Base-by-base conservation (phyloP, 176 grass and related monocot species). In the Tuctoria greenei region DNA sequence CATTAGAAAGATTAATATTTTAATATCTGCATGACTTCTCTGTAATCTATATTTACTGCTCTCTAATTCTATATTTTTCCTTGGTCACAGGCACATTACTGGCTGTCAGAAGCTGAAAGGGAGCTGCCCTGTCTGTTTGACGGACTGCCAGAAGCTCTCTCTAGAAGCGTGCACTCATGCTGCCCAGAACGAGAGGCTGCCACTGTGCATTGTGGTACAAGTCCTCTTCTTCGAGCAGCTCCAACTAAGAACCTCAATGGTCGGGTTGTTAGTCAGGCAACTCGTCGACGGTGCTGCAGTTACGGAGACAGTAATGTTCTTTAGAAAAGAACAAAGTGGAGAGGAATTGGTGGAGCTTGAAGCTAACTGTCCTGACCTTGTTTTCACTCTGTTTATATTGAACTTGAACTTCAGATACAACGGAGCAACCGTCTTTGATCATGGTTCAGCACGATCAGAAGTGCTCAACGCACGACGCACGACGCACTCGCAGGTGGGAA, bases 141-240 rank as follows among this genome's bases (percentile, higher is more conserved):
- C 93, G 56, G 93, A 97, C 60, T 97, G 93, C 76, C 93, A 96
- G 56, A 96, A 96, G 65, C 89, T 96, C 34, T 96, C 93, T 28
- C 82, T 96, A 0, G 93, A 96, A 77, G 93, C 93, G 15, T 96
- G 93, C 82, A 96, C 90, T 6, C 93, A 96, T 37, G 93, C 93
- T 6, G 93, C 93, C 4, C 93, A 96, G 79, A 96, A 96, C 10
- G 93, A 96, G 82, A 76, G 93, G 50, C 82, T 96, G 21, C 93
- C 93, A 3, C 67, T 96, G 15, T 81, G 93, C 0, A 75, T 93
- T 0, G 87, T 93, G 5, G 93, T 93, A 42, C 93, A 96, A 57
- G 93, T 96, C 39, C 89, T 96, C 74, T 96, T 97, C 82, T 93
- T 97, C 16, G 93, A 97, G 85, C 93, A 97, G 64, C 90, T 97